Base-by-base conservation (phyloP, 805 yeast species). In the Clavispora asparagi region DNA sequence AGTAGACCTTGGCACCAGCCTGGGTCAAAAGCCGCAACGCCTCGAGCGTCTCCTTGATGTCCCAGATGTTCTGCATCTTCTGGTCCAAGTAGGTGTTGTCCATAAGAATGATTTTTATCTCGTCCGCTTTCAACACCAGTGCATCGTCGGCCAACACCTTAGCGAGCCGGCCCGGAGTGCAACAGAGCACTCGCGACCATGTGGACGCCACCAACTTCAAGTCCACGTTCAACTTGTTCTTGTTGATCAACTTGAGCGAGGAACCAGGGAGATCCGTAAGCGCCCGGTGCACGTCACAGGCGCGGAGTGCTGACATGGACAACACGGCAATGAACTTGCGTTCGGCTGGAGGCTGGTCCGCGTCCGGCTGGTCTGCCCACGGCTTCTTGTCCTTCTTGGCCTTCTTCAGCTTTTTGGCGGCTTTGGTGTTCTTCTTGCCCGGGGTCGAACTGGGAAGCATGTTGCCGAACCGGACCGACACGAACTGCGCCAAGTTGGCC, bases 201-300 rank as follows among this genome's bases (percentile, higher is more conserved):
- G 82, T 67, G 39, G 73, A 62, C 47, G 64, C 60, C 36, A 80
- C 62, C 28, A 73, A 52, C 42, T 70, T 68, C 44, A 78, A 57
- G 57, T 88, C 96, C 38, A 82, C 83, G 29, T 77, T 74, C 40
- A 86, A 59, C 53, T 83, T 82, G 61, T 86, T 87, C 65, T 88
- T 88, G 51, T 83, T 78, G 57, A 88, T 87, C 41, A 88, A 61
- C 61, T 87, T 88, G 41, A 87, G 55, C 4, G 89, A 78, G 0
- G 82, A 78, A 10, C 79, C 75, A 35, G 70, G 56, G n/a, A 71
- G 48, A 45, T 56, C 74, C 60, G 65, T 73, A 44, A 78, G 63
- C 1, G 86, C 81, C 53, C 96, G 77, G 59, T 78, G 84, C 2
- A 89, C 75, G 57, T 91, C 97, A 58, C 97, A 92, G 1, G 89